A percentile compares a stretch with the other conserved stretches of the same genome.
Evolutionary conservation across 352 stramenopile species (phyloP).

Genomic region (Aphanomyces stellatus): DNA sequence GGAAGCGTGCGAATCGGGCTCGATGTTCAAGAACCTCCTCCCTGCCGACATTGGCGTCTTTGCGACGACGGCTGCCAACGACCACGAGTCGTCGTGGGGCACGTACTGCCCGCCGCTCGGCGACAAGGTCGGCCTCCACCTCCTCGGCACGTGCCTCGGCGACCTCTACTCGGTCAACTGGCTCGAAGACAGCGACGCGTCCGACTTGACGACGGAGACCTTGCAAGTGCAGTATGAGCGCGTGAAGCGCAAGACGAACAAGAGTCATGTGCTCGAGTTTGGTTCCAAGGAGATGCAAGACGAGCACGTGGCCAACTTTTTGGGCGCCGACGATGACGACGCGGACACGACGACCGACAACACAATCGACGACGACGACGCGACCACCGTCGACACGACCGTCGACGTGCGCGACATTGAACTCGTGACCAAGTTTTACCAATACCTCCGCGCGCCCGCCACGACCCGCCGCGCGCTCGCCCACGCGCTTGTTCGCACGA

Average conservation of each 20-base stretch:
- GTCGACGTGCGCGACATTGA: slow-evolving; percentile 63
- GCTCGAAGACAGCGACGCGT: slow-evolving; percentile 87
- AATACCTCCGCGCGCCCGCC: slow-evolving; percentile 44
- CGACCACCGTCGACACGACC: slow-evolving; percentile 19
- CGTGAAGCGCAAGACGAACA: slow-evolving; percentile 63
- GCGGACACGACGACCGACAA: neutral
- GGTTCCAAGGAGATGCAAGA: slow-evolving; percentile 40
- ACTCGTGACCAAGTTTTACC: slow-evolving; percentile 68
- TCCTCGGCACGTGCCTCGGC: slow-evolving; percentile 73
- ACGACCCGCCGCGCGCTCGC: slow-evolving; percentile 29
- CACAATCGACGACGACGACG: slow-evolving; percentile 10
- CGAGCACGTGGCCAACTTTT: slow-evolving; percentile 78
- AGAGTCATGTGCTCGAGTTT: slow-evolving; percentile 80
- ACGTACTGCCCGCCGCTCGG: slow-evolving; percentile 78
- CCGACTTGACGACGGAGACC: slow-evolving; percentile 65
- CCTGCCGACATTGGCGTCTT: slow-evolving; percentile 79
- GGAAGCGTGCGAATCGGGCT: slow-evolving; percentile 88
- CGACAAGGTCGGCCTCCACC: slow-evolving; percentile 57
- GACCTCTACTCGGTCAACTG: slow-evolving; percentile 88
- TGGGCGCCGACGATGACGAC: slow-evolving; percentile 60
- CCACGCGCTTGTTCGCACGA: slow-evolving; percentile 30
- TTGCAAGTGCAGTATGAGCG: slow-evolving; percentile 64
- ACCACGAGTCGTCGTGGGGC: slow-evolving; percentile 80
- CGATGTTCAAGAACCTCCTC: slow-evolving; percentile 81
- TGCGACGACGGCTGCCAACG: slow-evolving; percentile 84